Evolutionary conservation across 805 yeast genomes (phyloP).

Genomic region (Sugiyamaella boreocaroliniensis): DNA sequence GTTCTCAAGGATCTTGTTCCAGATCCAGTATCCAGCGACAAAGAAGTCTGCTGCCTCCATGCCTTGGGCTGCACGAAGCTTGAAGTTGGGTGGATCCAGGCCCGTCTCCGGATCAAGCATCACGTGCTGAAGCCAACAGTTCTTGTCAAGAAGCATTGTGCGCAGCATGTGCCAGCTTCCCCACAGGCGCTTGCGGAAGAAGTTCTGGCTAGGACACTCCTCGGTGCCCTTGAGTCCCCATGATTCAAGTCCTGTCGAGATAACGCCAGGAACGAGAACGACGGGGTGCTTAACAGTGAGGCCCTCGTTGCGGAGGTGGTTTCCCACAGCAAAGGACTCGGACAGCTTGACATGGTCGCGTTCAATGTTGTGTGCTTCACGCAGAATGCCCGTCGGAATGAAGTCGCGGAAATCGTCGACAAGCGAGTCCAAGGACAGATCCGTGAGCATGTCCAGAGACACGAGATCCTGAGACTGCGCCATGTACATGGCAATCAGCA

Average conservation of each 20-base stretch:
- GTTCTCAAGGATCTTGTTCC: constrained; percentile 94
- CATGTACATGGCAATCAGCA: constrained; percentile 55
- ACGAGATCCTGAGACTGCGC: constrained; percentile 42
- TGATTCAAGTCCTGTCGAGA: constrained; percentile 88
- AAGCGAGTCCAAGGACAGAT: constrained; percentile 49
- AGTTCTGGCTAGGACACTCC: constrained; percentile 76
- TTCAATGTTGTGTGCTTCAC: constrained; percentile 52
- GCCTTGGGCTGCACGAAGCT: constrained; percentile 86
- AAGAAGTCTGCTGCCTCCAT: constrained; percentile 96
- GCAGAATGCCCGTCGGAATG: constrained; percentile 64
- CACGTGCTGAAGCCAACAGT: constrained; percentile 89
- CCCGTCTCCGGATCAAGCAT: constrained; percentile 90
- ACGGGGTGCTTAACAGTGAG: constrained; percentile 65
- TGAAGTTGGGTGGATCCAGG: constrained; percentile 78
- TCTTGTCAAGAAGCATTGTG: constrained; percentile 84
- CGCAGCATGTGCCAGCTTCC: constrained; percentile 93
- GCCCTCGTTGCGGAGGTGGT: constrained; percentile 45
- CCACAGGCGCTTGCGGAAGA: constrained; percentile 91
- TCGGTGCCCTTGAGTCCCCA: constrained; percentile 77
- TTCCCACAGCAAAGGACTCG: constrained; percentile 87
- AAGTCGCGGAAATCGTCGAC: constrained; percentile 61
- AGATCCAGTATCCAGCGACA: constrained; percentile 96
- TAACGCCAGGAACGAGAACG: constrained; percentile 91
- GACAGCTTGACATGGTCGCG: constrained; percentile 40
- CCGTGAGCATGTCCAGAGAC: constrained; percentile 41